Conservation (phyloP, 306 rosid species). For the Herpetospermum pedunculosum region DNA sequence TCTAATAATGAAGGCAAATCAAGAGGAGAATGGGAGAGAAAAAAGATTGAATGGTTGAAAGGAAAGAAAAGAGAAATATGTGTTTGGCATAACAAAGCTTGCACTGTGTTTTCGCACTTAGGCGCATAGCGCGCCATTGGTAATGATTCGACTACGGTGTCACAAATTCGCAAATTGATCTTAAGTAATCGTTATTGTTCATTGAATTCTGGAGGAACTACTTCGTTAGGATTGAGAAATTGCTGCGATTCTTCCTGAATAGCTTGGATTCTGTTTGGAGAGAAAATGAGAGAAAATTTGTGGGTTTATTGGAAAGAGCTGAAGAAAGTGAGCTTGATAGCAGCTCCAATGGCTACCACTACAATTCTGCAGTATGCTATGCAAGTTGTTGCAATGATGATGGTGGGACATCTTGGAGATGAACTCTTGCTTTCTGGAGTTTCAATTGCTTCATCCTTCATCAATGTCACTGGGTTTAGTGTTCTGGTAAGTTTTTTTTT, state of each 20-base stretch:
- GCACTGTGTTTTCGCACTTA: no score
- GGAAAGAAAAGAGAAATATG: no score
- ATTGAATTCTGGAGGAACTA: no score
- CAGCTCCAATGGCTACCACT: conserved; percentile 15
- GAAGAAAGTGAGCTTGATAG: conserved; percentile 10
- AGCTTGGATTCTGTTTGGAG: background rate
- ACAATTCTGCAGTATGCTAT: conserved; percentile 2
- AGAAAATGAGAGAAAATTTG: conserved; percentile 9
- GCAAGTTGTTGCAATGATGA: conserved; percentile 8
- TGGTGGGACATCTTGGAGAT: conserved; percentile 18
- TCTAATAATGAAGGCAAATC: no score
- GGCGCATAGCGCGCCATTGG: no score
- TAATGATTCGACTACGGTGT: no score
- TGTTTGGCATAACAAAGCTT: no score
- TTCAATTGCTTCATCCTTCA: conserved; percentile 13
- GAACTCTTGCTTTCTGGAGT: conserved; percentile 15
- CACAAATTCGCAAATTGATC: no score
- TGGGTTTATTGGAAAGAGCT: conserved; percentile 1
- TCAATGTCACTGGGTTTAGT: conserved; percentile 16
- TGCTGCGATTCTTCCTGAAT: background rate
- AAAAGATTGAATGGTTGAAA: no score
- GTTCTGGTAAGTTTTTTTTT: conserved; percentile 12
- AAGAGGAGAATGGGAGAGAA: no score
- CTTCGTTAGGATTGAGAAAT: background rate
- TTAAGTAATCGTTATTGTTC: no score